phyloP scores from a whole-genome alignment of 2,329 filamentous ascomycete species.

The Claviceps sp. region DNA sequence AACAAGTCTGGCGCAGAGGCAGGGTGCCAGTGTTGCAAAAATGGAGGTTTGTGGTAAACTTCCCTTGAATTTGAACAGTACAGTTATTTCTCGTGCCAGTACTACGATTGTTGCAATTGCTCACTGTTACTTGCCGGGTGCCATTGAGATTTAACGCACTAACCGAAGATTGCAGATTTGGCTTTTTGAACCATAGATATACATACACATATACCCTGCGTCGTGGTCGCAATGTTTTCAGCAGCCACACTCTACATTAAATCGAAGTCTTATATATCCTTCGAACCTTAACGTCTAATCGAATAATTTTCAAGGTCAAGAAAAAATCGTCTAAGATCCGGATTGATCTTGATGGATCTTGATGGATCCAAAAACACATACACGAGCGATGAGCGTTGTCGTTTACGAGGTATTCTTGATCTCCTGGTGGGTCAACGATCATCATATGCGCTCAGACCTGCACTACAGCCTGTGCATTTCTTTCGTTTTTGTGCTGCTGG shows the following conservation, averaged over 20 bases:
- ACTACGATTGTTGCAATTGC: background rate
- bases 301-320: slow-evolving; percentile 6
- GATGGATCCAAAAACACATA: background rate
- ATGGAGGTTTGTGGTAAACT: slow-evolving; percentile 60
- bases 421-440: background rate
- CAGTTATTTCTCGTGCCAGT: background rate
- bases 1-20: slow-evolving; percentile 54
- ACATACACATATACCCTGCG: slow-evolving; percentile 12
- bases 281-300: slow-evolving; percentile 6
- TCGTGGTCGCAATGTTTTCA: slow-evolving; percentile 2
- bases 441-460: background rate
- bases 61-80: background rate
- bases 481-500: too few relatives aligned
- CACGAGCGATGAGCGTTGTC: background rate
- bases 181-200: slow-evolving; percentile 27
- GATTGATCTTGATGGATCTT: background rate
- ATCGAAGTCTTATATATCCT: too few relatives aligned
- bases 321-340: background rate
- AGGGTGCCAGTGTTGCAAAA: slow-evolving; percentile 74
- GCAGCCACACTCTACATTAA: background rate
- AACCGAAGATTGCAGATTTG: slow-evolving; percentile 29
- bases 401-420: background rate
- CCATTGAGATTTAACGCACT: slow-evolving; percentile 6
- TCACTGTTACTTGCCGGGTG: too few relatives aligned
- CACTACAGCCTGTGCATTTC: background rate